phyloP scores from a whole-genome alignment of 805 yeast genomes.

The Lipomyces sp. region DNA sequence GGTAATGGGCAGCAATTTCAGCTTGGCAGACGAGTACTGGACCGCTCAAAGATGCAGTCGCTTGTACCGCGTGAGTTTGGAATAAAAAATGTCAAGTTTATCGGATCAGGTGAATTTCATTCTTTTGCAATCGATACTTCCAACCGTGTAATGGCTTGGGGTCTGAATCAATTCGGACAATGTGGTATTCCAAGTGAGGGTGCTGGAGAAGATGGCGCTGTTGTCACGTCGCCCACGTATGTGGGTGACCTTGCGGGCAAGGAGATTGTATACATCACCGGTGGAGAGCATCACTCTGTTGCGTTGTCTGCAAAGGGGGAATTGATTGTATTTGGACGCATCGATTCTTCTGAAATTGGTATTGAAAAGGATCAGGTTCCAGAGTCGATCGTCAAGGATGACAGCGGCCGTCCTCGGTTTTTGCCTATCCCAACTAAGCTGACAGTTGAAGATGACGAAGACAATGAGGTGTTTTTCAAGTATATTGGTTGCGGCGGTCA shows the following conservation, averaged over 20 bases:
- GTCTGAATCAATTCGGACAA: constrained; percentile 94
- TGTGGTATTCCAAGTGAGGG: constrained; percentile 74
- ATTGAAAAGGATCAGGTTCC: constrained; percentile 66
- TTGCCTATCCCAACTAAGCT: constrained; percentile 81
- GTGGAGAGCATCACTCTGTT: constrained; percentile 92
- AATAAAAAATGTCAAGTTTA: constrained; percentile 67
- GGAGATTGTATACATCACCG: constrained; percentile 61
- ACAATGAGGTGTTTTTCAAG: constrained; percentile 5
- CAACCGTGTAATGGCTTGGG: constrained; percentile 83
- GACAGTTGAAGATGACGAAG: constrained; percentile 35
- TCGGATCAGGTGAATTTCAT: constrained; percentile 94
- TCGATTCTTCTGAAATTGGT: constrained; percentile 92
- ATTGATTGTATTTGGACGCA: constrained; percentile 82
- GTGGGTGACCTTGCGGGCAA: constrained; percentile 62
- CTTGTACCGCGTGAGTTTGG: constrained; percentile 83
- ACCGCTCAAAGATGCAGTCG: constrained; percentile 68
- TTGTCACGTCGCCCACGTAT: constrained; percentile 71
- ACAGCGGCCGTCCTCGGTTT: constrained; percentile 69
- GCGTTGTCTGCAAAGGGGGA: constrained; percentile 72
- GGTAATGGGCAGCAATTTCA: constrained; percentile 95
- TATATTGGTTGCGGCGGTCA: constrained; percentile 83
- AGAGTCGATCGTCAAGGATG: constrained; percentile 68
- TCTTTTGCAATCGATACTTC: constrained; percentile 82
- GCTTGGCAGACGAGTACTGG: constrained; percentile 81
- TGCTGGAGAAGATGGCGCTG: constrained; percentile 70